Evolutionary conservation across 2,329 filamentous ascomycete genomes (phyloP).

Genomic region (Calonectria hongkongensis): DNA sequence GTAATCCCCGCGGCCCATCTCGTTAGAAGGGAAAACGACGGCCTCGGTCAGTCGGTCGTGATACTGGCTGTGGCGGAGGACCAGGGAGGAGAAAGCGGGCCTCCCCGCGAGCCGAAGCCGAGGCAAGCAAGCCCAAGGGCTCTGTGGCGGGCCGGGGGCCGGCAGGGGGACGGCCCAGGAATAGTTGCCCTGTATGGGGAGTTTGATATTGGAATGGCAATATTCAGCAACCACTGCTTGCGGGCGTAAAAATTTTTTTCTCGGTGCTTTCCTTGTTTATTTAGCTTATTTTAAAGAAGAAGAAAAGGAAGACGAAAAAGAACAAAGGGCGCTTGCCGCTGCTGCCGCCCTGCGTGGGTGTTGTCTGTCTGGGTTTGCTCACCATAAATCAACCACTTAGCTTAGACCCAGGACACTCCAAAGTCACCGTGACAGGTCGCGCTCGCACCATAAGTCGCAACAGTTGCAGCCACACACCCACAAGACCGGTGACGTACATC

Average conservation of each 20-base stretch:
- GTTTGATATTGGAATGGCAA: neutral
- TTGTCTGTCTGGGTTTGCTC: neutral
- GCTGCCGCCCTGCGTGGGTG: neutral
- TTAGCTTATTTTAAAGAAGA: no score
- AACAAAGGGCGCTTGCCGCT: neutral
- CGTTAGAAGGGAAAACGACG: conserved; percentile 22
- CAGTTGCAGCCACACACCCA: conserved; percentile 23
- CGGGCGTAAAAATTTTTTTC: no score
- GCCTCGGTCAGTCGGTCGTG: conserved; percentile 38
- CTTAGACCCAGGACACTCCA: conserved; percentile 8
- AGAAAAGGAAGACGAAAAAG: neutral
- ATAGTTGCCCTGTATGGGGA: neutral
- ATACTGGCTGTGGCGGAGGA: conserved; percentile 9
- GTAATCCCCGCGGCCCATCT: conserved; percentile 1
- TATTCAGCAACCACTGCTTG: neutral
- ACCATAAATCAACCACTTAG: neutral
- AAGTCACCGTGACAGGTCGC: conserved; percentile 23
- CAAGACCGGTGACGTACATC: conserved; percentile 45
- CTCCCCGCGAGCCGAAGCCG: conserved; percentile 54
- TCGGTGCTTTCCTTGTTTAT: neutral
- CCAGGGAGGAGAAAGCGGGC: conserved; percentile 42
- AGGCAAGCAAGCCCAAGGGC: conserved; percentile 46
- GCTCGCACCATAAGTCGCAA: conserved; percentile 17
- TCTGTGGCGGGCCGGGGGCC: conserved; percentile 49
- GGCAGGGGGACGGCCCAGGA: conserved; percentile 14